phyloP scores from a whole-genome alignment of 768 basidiomycete species.

The Pseudohyphozyma bogoriensis region DNA sequence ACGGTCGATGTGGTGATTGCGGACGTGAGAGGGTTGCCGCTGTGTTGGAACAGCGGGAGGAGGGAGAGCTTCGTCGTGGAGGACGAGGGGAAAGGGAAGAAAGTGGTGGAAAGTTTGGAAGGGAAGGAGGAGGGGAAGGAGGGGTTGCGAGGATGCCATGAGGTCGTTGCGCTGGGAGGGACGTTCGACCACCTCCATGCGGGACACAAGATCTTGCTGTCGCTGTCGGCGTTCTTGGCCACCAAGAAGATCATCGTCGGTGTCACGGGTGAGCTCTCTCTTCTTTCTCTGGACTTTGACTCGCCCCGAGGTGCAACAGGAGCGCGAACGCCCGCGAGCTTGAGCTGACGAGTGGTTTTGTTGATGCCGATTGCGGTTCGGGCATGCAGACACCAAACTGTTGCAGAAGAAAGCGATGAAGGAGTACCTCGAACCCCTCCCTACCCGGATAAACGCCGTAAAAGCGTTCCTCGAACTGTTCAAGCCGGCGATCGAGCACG shows the following conservation, averaged over 20 bases:
- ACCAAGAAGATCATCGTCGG: constrained; percentile 75
- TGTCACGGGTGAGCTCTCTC: constrained; percentile 55
- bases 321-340: neutral
- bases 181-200: constrained; percentile 97
- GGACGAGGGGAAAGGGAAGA: neutral
- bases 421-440: constrained; percentile 56
- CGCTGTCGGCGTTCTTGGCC: constrained; percentile 80
- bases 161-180: constrained; percentile 75
- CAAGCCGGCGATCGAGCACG: constrained; percentile 53
- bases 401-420: constrained; percentile 61
- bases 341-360: constrained; percentile 8
- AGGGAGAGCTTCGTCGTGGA: neutral
- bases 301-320: neutral
- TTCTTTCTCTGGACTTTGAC: neutral
- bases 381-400: constrained; percentile 52
- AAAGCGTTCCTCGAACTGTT: constrained; percentile 62
- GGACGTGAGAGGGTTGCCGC: neutral
- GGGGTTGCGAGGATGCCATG: neutral
- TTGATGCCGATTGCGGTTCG: too few relatives aligned
- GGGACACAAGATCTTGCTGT: constrained; percentile 91
- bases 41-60: constrained; percentile 1
- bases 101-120: neutral
- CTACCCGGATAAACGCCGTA: constrained; percentile 49
- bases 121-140: neutral
- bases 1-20: constrained; percentile 20